Evolutionary conservation across 495 filamentous ascomycete species (phyloP), one percentile per base, ranked within the genome.

Genomic region (Amniculicola lignicola): DNA sequence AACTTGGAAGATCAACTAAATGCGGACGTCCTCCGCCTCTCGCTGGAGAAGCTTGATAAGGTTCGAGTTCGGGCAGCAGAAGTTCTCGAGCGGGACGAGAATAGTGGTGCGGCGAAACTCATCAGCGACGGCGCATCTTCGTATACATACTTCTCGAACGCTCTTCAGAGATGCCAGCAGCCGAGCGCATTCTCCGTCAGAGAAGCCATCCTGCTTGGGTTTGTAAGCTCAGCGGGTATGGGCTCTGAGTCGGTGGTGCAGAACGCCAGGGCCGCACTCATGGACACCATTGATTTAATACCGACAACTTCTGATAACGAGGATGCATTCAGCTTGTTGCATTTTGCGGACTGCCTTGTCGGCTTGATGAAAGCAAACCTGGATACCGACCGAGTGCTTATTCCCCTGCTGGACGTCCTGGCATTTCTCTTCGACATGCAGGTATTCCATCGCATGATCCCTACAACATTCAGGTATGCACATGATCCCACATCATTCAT

Each of bases 31-130:
- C 75, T 85, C 41, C 77, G 90, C 10, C 71, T 96, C 22, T 83
- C 88, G 18, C 79, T 84, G 0, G 93, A 97, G 69, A 95, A 94
- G 67, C 77, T 96, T 3, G 93, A 98, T 66, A 86, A 89, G 53
- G 82, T 97, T 25, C 81, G 93, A 31, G 68, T 79, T 1, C 80
- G 84, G 62, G 90, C 90, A 27, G 79, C 77, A 67, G 46, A 65
- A 9, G 63, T 69, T 31, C 49, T 67, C 10, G 54, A 49, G 29
- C 39, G 52, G 23, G 52, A 54, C n/a, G 12, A 18, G 39, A 43
- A 27, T n/a, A n/a, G n/a, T n/a, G 9, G 16, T 21, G 46, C 35
- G 1, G 41, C 50, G 9, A 19, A 19, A 12, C 21, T 38, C 9
- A 41, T 46, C 1, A 18, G 31, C 0, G 52, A 67, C 1, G 60